Evolutionary conservation across 169 alveolate genomes (phyloP).

Genomic region (Plasmodium berghei): DNA sequence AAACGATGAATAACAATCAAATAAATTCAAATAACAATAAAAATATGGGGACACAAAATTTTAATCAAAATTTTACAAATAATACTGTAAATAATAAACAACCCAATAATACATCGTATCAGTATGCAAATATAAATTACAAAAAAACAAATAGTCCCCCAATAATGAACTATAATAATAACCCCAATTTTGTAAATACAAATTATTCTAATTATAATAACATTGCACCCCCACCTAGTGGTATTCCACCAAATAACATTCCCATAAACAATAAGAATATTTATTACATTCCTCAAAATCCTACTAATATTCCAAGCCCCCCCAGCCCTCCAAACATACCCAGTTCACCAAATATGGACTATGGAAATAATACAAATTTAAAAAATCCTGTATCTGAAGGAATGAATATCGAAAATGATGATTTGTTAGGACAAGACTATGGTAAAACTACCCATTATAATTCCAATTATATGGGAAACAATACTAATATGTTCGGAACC

Average conservation of each 20-base stretch:
- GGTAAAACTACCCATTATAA: neutral
- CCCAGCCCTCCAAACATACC: too few species aligned
- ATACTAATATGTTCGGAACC: neutral
- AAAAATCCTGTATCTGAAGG: neutral
- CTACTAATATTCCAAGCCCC: too few species aligned
- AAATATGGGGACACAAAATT: too few species aligned
- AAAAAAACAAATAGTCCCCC: neutral
- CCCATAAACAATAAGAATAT: too few species aligned
- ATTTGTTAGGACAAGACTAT: neutral
- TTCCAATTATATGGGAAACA: neutral
- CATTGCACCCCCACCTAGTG: neutral
- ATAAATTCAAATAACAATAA: too few species aligned
- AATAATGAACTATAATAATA: neutral
- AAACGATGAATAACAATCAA: too few species aligned
- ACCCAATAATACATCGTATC: neutral
- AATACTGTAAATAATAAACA: too few species aligned
- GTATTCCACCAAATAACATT: too few species aligned
- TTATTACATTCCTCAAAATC: too few species aligned
- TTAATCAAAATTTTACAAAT: too few species aligned
- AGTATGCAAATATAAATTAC: neutral
- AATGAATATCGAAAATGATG: neutral
- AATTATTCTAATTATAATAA: conserved; percentile 9
- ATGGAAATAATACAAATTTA: neutral
- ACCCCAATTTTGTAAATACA: conserved; percentile 1
- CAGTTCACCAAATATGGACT: too few species aligned